Conservation (phyloP, 129 eudicot species). For the Smallanthus sonchifolius region DNA sequence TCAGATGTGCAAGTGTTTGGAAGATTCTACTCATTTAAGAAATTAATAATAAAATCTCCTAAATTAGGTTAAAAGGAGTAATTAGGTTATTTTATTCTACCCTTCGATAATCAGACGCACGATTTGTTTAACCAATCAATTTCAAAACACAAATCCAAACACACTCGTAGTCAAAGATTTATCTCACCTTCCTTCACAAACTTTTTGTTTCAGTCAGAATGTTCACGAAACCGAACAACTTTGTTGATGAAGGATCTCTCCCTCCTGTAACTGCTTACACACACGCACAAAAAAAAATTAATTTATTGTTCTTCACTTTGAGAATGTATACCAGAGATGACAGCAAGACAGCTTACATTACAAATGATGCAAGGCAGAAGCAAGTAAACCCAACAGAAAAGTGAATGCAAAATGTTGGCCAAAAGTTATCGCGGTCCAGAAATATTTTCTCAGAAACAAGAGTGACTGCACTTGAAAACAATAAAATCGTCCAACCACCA, state of each 20-base stretch:
- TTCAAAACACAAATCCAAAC: not conserved
- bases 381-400: conserved; percentile 57
- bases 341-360: conserved; percentile 57
- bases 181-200: not conserved
- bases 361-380: conserved; percentile 57
- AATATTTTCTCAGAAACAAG: conserved; percentile 61
- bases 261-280: conserved; percentile 43
- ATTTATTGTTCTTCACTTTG: not conserved
- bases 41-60: not conserved
- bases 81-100: not conserved
- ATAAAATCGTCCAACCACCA: conserved; percentile 61
- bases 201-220: not conserved
- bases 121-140: no score
- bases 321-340: not conserved
- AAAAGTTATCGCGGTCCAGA: conserved; percentile 65
- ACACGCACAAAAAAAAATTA: conserved; percentile 1
- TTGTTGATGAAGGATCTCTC: conserved; percentile 78
- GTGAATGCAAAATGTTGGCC: conserved; percentile 72
- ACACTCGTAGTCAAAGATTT: not conserved
- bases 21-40: not conserved
- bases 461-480: conserved; percentile 60
- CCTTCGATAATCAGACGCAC: not conserved
- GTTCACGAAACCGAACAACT: conserved; percentile 55
- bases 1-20: not conserved
- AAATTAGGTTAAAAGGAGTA: not conserved